Conservation (phyloP, 2,329 filamentous ascomycete genomes). For the Clarireedia monteithiana region DNA sequence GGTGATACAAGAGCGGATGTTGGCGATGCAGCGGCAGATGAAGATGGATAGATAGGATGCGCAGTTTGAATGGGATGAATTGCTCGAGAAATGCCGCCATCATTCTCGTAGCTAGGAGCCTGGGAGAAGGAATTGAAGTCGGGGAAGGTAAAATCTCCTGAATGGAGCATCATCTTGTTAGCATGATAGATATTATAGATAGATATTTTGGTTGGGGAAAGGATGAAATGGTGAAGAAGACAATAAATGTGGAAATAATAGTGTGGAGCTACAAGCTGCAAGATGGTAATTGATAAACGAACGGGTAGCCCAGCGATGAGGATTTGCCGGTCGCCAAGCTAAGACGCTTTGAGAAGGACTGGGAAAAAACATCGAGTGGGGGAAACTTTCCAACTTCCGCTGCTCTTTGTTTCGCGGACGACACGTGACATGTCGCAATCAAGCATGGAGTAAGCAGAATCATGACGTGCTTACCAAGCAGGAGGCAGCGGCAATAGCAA, state of each 20-base stretch:
- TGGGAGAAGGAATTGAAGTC: conserved; percentile 25
- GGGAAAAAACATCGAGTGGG: background rate
- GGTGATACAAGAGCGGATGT: conserved; percentile 24
- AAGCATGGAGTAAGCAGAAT: background rate
- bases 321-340: conserved; percentile 1
- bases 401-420: conserved; percentile 5
- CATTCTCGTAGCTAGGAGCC: conserved; percentile 14
- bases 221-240: conserved; percentile 1
- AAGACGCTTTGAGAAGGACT: background rate
- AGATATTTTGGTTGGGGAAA: background rate
- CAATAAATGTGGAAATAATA: conserved; percentile 6
- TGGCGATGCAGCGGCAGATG: conserved; percentile 15
- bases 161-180: conserved; percentile 21
- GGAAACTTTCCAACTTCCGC: background rate
- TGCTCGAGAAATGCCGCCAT: conserved; percentile 9
- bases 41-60: conserved; percentile 15
- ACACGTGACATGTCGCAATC: conserved; percentile 26
- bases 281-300: background rate
- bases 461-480: conserved; percentile 8
- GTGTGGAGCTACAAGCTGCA: conserved; percentile 3
- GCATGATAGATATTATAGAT: conserved; percentile 7
- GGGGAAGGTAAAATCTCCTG: conserved; percentile 28
- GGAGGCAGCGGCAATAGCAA: background rate
- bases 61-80: conserved; percentile 16
- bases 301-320: background rate